Base-by-base conservation (phyloP, 2,329 filamentous ascomycete species). In the Madurella fahalii region DNA sequence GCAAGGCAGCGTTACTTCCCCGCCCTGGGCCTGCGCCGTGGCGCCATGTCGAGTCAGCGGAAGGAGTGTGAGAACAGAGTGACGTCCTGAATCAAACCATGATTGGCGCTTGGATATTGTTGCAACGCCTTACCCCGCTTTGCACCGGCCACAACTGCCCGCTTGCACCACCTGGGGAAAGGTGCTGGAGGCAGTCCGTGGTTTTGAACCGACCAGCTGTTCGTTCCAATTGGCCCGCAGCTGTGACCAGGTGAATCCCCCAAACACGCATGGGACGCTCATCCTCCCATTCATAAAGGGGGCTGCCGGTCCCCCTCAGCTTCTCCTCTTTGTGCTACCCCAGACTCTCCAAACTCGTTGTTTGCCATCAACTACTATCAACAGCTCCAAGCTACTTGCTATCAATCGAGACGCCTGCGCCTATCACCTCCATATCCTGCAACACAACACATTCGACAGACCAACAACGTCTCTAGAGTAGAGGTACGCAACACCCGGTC, bases 51-150 rank as follows among this genome's bases (percentile, higher is more conserved):
- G 44, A 53, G 42, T 50, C 48, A 50, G 52, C 40, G 37, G 15
- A 37, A 30, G 40, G 45, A 39, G 46, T 39, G 47, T 58, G 58
- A 61, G 12, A 41, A 51, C 50, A 57, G 47, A 56, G 43, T 64
- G 62, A 64, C 61, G 60, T 63, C 25, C 25, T 47, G 44, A 20
- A 37, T 37, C n/a, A 31, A 12, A 13, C 43, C 25, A 42, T 65
- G 61, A 65, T 63, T 65, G 62, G 62, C 53, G 56, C 57, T 58
- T 57, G 61, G 17, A 55, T 49, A 56, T 60, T 53, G 51, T 57
- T 60, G 57, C 55, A 52, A 53, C 57, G 53, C 47, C 9, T 60
- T 64, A 65, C 63, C 63, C 63, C 63, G 63, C 63, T 61, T 59
- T 54, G 54, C 40, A 56, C 46, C 53, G 50, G 34, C 47, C 48